Conservation (phyloP, 495 filamentous ascomycete species). For the Mycothermus thermophilus region DNA sequence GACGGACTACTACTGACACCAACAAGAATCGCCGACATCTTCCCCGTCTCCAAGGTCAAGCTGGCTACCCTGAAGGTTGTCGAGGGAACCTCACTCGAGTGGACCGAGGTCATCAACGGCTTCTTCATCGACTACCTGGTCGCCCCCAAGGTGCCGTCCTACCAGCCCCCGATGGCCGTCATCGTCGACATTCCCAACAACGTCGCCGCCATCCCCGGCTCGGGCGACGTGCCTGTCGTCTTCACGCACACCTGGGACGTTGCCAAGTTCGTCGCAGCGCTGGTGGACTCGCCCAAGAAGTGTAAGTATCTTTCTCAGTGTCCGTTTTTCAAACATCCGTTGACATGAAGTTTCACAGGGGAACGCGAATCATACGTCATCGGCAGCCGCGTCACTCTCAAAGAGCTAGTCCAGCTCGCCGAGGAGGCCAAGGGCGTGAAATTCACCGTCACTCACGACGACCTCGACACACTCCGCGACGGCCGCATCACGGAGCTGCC, state of each 20-base stretch:
- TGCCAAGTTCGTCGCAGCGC: slow-evolving; percentile 34
- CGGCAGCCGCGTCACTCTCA: slow-evolving; percentile 36
- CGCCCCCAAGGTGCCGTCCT: slow-evolving; percentile 30
- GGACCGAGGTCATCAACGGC: slow-evolving; percentile 35
- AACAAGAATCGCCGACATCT: slow-evolving; percentile 3
- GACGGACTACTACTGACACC: too few relatives aligned
- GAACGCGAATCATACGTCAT: slow-evolving; percentile 28
- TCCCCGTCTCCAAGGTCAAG: slow-evolving; percentile 10
- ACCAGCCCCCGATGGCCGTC: slow-evolving; percentile 27
- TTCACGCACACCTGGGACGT: slow-evolving; percentile 43
- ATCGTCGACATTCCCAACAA: slow-evolving; percentile 34
- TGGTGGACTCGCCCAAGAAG: slow-evolving; percentile 29
- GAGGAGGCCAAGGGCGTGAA: slow-evolving; percentile 35
- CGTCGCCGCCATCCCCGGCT: slow-evolving; percentile 38
- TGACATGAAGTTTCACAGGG: too few relatives aligned
- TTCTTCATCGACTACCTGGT: slow-evolving; percentile 45
- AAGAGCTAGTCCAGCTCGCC: slow-evolving; percentile 30
- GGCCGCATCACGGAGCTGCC: slow-evolving; percentile 37
- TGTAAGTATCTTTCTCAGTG: too few relatives aligned
- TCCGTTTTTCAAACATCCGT: too few relatives aligned
- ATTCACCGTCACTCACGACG: slow-evolving; percentile 37
- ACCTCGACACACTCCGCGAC: slow-evolving; percentile 28
- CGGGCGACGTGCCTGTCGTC: slow-evolving; percentile 31
- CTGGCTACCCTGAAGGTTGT: too few relatives aligned
- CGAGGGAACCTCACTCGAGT: slow-evolving; percentile 25